Percentiles rank a stretch among this genome's conserved stretches.
Conservation (phyloP, 345 rosid genomes). For the Ailanthus altissimus region DNA sequence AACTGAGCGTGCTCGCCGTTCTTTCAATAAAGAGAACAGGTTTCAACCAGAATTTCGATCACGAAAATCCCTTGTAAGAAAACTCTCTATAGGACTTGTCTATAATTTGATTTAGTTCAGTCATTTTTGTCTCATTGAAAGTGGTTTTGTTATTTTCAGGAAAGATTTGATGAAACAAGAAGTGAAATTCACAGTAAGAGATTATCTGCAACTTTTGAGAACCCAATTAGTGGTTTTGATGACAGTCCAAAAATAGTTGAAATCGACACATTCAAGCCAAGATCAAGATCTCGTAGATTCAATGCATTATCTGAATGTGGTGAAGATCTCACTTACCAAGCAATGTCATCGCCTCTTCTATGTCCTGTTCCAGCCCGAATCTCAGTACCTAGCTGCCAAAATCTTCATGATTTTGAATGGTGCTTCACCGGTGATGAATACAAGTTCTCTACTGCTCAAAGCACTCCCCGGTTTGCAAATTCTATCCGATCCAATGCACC, state of each 20-base stretch:
- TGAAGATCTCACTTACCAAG: conserved; percentile 38
- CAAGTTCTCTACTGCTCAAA: conserved; percentile 52
- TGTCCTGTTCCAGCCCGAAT: conserved; percentile 32
- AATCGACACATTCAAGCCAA: conserved; percentile 52
- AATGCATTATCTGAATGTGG: conserved; percentile 39
- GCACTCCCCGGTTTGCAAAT: conserved; percentile 59
- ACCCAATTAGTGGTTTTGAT: conserved; percentile 30
- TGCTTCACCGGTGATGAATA: conserved; percentile 44
- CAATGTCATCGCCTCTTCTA: conserved; percentile 42
- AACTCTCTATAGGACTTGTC: not conserved
- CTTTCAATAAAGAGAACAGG: conserved; percentile 46
- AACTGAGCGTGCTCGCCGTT: conserved; percentile 45
- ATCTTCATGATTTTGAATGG: conserved; percentile 46
- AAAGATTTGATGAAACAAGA: conserved; percentile 41
- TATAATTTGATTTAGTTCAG: not conserved
- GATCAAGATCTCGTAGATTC: conserved; percentile 45
- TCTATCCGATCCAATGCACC: conserved; percentile 20
- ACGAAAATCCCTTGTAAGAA: conserved; percentile 49
- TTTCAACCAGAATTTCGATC: conserved; percentile 30
- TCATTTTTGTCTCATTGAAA: not conserved
- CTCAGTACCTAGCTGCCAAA: conserved; percentile 32
- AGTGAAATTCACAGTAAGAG: conserved; percentile 42
- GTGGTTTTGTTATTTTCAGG: conserved; percentile 25
- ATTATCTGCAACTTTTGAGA: conserved; percentile 26
- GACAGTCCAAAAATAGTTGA: conserved; percentile 59